phyloP scores from a whole-genome alignment of 139 green algal species.

The Coelastrella sp. region DNA sequence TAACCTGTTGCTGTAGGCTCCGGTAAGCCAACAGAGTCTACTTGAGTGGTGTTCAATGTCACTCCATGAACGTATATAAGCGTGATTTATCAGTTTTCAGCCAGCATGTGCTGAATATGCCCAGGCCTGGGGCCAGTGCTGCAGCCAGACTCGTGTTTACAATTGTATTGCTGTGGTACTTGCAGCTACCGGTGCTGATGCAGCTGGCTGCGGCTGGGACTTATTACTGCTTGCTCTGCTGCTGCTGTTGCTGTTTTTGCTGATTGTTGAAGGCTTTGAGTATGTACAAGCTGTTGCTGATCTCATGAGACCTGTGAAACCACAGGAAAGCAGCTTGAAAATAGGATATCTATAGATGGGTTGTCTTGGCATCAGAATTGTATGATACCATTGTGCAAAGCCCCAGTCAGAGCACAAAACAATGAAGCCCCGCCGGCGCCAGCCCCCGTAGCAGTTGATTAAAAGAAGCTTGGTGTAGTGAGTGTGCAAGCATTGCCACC shows the following conservation, averaged over 20 bases:
- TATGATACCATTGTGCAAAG: background rate
- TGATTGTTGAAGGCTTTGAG: conserved; percentile 14
- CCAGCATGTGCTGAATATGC: no score
- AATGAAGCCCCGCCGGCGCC: background rate
- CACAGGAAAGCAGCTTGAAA: background rate
- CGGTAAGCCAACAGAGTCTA: background rate
- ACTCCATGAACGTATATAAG: no score
- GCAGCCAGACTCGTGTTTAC: background rate
- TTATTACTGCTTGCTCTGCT: background rate
- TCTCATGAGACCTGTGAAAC: conserved; percentile 11
- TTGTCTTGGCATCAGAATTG: no score
- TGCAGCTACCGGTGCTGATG: conserved; percentile 7
- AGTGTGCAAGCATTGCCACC: background rate
- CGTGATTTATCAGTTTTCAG: no score
- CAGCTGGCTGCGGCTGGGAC: background rate
- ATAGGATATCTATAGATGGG: background rate
- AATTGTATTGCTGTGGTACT: background rate
- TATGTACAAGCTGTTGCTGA: background rate
- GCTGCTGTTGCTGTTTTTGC: background rate
- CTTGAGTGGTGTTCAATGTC: no score
- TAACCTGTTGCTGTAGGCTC: background rate
- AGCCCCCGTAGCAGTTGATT: background rate
- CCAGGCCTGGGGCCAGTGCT: background rate
- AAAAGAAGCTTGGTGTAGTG: background rate
- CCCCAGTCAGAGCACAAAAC: background rate